phyloP scores from a whole-genome alignment of 73 alveolate genomes.

The Blepharisma japonicum region DNA sequence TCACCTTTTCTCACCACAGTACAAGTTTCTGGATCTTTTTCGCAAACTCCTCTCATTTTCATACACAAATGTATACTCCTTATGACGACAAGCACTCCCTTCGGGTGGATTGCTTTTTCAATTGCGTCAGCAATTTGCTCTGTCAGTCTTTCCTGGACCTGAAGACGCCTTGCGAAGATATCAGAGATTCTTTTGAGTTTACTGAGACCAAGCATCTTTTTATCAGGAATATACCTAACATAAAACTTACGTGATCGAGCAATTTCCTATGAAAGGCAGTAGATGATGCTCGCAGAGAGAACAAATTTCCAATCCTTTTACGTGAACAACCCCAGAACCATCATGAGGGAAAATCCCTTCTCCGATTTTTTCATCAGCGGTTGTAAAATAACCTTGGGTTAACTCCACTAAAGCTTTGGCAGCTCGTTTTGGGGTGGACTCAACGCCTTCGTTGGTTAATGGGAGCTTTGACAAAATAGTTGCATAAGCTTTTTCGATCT shows the following conservation, averaged over 20 bases:
- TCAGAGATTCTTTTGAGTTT: conserved; percentile 32
- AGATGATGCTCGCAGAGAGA: conserved; percentile 43
- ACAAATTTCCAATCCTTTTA: conserved; percentile 4
- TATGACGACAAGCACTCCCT: conserved; percentile 29
- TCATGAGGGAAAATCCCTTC: conserved; percentile 20
- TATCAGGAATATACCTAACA: conserved; percentile 25
- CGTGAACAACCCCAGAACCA: conserved; percentile 7
- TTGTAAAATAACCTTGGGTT: conserved; percentile 1
- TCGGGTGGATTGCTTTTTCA: conserved; percentile 29
- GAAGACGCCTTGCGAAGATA: conserved; percentile 33
- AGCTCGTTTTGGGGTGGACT: conserved; percentile 21
- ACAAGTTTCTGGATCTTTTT: not conserved
- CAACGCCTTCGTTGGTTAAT: not conserved
- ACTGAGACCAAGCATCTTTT: conserved; percentile 30
- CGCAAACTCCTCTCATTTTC: conserved; percentile 32
- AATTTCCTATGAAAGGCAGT: conserved; percentile 34
- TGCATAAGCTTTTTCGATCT: conserved; percentile 1
- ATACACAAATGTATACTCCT: conserved; percentile 22
- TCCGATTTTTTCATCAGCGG: not conserved
- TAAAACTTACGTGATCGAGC: conserved; percentile 26
- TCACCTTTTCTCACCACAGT: conserved; percentile 1
- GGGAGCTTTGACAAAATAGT: conserved; percentile 12
- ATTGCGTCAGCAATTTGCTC: conserved; percentile 38
- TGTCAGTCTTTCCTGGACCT: conserved; percentile 38
- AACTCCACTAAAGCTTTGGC: conserved; percentile 31